These are phyloP conservation scores for Fusarium caatingaense DNA, from an alignment of 2,329 filamentous ascomycete species.

Conservation along the genomic window DNA sequence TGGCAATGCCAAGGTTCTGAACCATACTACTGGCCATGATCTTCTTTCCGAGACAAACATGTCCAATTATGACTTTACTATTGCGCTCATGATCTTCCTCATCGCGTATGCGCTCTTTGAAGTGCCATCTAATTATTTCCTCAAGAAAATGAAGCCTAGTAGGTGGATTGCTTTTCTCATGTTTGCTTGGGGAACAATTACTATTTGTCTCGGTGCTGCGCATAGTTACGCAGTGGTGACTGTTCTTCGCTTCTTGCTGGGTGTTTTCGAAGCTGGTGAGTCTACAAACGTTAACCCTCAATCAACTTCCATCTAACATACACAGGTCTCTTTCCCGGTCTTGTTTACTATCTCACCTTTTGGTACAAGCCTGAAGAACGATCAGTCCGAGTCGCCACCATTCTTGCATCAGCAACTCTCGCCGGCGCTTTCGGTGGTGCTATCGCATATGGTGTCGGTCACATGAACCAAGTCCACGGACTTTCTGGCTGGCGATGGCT, in stretches of 20 bases:
- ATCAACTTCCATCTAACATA: slow-evolving; percentile 51
- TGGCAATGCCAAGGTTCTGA: slow-evolving; percentile 54
- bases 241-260: slow-evolving; percentile 47
- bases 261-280: slow-evolving; percentile 48
- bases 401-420: slow-evolving; percentile 73
- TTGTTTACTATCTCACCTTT: slow-evolving; percentile 64
- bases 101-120: slow-evolving; percentile 68
- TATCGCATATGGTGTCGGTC: slow-evolving; percentile 75
- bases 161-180: slow-evolving; percentile 55
- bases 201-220: slow-evolving; percentile 57
- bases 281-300: accelerated
- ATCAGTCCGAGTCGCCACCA: slow-evolving; percentile 72
- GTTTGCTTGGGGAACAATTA: slow-evolving; percentile 51
- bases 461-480: slow-evolving; percentile 72
- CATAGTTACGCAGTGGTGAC: slow-evolving; percentile 49
- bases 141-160: slow-evolving; percentile 61
- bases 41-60: slow-evolving; percentile 59
- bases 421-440: slow-evolving; percentile 78
- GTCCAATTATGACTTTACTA: slow-evolving; percentile 66
- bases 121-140: slow-evolving; percentile 58
- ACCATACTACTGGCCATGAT: slow-evolving; percentile 49
- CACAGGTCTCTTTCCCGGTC: slow-evolving; percentile 38
- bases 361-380: slow-evolving; percentile 79
- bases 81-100: slow-evolving; percentile 53
- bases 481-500: slow-evolving; percentile 74